These are phyloP conservation scores for Sporothrix dimorphospora DNA, from an alignment of 2,329 filamentous ascomycete genomes.

Conservation along the genomic window DNA sequence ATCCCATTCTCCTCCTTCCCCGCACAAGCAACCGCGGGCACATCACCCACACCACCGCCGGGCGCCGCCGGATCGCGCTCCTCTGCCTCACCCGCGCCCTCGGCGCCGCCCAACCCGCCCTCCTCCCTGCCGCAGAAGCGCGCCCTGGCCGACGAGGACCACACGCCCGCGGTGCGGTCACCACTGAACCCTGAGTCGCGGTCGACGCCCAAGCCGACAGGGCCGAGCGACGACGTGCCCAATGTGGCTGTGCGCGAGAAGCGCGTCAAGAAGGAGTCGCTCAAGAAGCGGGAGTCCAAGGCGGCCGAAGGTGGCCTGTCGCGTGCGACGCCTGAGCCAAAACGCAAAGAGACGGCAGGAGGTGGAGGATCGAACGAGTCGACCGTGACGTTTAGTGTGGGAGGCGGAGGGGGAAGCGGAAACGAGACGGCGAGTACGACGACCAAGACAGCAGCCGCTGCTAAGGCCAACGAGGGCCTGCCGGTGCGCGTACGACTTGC, in stretches of 20 bases:
- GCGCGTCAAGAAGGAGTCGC: conserved; percentile 65
- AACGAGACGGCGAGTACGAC: conserved; percentile 14
- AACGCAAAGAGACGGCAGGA: conserved; percentile 43
- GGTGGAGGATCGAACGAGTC: conserved; percentile 33
- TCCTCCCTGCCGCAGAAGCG: conserved; percentile 64
- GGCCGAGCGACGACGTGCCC: conserved; percentile 42
- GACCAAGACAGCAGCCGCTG: neutral
- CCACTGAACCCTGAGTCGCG: conserved; percentile 68
- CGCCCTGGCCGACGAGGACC: conserved; percentile 64
- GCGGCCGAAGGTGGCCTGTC: conserved; percentile 49
- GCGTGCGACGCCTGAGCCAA: conserved; percentile 62
- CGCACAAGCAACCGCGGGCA: conserved; percentile 32
- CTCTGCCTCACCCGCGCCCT: neutral
- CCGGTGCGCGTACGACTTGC: conserved; percentile 63
- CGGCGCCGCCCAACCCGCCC: conserved; percentile 24
- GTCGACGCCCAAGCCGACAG: conserved; percentile 43
- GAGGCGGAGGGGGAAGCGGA: neutral
- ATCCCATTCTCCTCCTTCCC: conserved; percentile 28
- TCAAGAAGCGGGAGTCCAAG: conserved; percentile 71
- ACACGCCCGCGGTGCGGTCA: conserved; percentile 71
- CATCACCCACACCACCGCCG: conserved; percentile 29
- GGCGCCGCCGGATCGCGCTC: conserved; percentile 35
- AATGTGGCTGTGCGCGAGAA: conserved; percentile 50
- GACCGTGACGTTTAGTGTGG: neutral
- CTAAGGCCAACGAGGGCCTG: conserved; percentile 47